Evolutionary conservation across 176 grass and related monocot genomes (phyloP).

Genomic region (Zoysia pacifica): DNA sequence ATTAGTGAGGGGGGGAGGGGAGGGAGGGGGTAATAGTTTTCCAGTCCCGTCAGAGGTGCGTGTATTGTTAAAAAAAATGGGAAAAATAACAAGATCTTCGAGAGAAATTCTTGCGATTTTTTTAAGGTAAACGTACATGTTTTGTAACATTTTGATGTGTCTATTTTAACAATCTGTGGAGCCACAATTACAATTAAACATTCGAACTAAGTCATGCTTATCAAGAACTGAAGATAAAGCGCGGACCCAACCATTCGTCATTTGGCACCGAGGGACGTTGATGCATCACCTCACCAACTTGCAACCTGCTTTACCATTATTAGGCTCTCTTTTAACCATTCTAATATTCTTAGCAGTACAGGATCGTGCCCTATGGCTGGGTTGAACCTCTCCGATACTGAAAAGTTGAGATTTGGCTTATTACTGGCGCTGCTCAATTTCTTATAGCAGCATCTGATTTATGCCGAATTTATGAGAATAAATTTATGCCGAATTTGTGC

Average conservation of each 20-base stretch:
- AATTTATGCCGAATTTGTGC: not conserved
- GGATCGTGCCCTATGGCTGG: not conserved
- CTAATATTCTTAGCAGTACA: not conserved
- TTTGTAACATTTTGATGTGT: not conserved
- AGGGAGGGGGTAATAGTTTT: no score
- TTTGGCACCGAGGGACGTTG: constrained; percentile 23
- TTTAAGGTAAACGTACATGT: not conserved
- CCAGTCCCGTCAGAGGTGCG: no score
- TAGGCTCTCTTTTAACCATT: not conserved
- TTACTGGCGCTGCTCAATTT: not conserved
- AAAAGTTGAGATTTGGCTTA: not conserved
- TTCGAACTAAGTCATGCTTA: not conserved
- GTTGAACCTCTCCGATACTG: not conserved
- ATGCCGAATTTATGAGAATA: not conserved
- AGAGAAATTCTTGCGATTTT: not conserved
- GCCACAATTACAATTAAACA: no score
- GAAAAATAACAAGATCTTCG: not conserved
- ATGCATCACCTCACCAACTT: constrained; percentile 42
- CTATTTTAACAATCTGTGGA: no score
- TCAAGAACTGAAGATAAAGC: not conserved
- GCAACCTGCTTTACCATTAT: constrained; percentile 14
- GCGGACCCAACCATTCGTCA: not conserved
- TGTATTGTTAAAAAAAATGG: not conserved
- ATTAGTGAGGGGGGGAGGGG: no score
- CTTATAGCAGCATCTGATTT: not conserved